phyloP scores from a whole-genome alignment of 2,329 filamentous ascomycete species.

The Ophiostoma sp. region DNA sequence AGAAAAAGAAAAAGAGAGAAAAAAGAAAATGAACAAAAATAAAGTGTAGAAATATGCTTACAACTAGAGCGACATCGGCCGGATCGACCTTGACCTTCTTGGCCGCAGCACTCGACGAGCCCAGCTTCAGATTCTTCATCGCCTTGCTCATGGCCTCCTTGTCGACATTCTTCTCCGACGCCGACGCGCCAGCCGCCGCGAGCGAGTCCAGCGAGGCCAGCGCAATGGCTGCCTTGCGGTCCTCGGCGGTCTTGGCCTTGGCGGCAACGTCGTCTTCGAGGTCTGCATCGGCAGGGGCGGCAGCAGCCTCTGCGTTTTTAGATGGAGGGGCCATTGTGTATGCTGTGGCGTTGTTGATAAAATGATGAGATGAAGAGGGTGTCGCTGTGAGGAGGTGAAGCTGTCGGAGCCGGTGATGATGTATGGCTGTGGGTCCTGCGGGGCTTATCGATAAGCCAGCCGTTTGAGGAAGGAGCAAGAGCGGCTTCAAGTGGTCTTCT shows the following conservation, averaged over 20 bases:
- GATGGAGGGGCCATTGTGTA: constrained; percentile 9
- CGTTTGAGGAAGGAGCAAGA: constrained; percentile 1
- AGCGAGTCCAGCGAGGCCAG: constrained; percentile 62
- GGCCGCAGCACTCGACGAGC: constrained; percentile 36
- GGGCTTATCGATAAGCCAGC: constrained; percentile 9
- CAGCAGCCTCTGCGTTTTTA: constrained; percentile 6
- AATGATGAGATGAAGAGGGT: background rate
- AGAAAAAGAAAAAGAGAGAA: background rate
- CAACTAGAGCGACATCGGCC: constrained; percentile 64
- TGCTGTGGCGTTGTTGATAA: background rate
- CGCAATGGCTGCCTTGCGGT: constrained; percentile 70
- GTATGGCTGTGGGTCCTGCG: constrained; percentile 9
- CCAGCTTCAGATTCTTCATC: constrained; percentile 56
- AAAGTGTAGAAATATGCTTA: constrained; percentile 36
- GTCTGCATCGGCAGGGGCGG: background rate
- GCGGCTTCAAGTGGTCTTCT: background rate
- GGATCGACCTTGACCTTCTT: constrained; percentile 69
- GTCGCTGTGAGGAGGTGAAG: background rate
- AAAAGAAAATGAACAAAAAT: background rate
- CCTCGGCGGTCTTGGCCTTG: constrained; percentile 62
- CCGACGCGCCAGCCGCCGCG: constrained; percentile 39
- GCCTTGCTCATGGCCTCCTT: constrained; percentile 65
- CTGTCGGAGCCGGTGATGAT: background rate
- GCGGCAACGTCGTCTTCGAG: constrained; percentile 44
- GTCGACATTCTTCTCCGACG: constrained; percentile 57